Percentiles rank a stretch among this genome's conserved stretches.
Conservation (phyloP, 2,329 filamentous ascomycete species). For the Aspergillus terreus region DNA sequence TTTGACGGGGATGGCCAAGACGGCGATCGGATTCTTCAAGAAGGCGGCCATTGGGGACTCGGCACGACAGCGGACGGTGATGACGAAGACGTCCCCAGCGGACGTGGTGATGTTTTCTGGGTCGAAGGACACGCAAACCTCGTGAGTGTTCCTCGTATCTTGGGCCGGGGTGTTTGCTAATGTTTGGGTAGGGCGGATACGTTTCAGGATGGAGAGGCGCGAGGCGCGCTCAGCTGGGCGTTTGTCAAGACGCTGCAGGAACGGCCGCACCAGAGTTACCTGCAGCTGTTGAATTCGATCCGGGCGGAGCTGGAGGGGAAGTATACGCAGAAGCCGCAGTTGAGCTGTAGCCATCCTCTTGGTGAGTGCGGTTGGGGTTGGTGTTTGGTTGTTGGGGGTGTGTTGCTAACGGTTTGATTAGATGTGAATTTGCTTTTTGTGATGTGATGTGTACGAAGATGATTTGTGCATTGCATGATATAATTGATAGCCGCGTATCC, state of each 20-base stretch:
- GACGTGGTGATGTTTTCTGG: constrained; percentile 98
- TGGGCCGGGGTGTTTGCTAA: background rate
- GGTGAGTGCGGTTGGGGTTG: constrained; percentile 56
- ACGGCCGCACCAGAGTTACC: constrained; percentile 90
- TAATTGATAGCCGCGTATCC: constrained; percentile 1
- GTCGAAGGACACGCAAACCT: constrained; percentile 89
- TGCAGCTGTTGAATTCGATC: constrained; percentile 89
- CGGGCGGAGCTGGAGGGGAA: constrained; percentile 81
- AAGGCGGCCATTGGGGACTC: constrained; percentile 76
- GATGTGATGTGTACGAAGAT: constrained; percentile 47
- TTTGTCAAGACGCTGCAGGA: constrained; percentile 87
- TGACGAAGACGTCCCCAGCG: constrained; percentile 88
- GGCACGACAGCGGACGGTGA: constrained; percentile 72
- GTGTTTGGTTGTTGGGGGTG: background rate
- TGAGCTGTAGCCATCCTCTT: constrained; percentile 93
- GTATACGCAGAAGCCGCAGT: constrained; percentile 92
- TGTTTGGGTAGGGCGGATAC: constrained; percentile 69
- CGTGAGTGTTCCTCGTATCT: constrained; percentile 20
- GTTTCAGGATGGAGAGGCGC: constrained; percentile 81
- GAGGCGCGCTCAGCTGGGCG: constrained; percentile 95
- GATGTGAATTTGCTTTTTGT: constrained; percentile 65
- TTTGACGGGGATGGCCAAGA: constrained; percentile 72
- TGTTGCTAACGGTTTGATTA: constrained; percentile 26
- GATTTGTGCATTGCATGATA: background rate
- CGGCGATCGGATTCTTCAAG: constrained; percentile 82